Evolutionary conservation across 331 rosid genomes (phyloP).

Genomic region (Pyracantha coccinea): DNA sequence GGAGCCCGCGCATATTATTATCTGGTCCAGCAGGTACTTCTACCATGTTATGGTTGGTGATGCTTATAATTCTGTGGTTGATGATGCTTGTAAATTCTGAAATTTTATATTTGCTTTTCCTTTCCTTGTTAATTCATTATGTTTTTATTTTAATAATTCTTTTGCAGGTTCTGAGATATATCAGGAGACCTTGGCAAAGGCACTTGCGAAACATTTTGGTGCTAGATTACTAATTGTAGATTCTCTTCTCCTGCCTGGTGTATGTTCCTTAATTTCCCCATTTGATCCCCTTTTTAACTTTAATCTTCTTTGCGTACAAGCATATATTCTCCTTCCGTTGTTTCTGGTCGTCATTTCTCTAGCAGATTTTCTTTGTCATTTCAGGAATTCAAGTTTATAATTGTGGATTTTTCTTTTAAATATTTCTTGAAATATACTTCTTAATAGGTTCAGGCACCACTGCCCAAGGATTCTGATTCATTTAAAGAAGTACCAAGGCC

Average conservation of each 20-base stretch:
- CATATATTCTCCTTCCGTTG: neutral
- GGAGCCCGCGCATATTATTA: conserved; percentile 65
- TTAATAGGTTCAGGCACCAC: conserved; percentile 44
- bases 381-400: neutral
- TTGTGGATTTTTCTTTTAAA: neutral
- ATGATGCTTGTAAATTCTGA: neutral
- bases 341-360: neutral
- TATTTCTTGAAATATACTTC: neutral
- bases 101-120: neutral
- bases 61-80: neutral
- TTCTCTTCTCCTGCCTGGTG: conserved; percentile 77
- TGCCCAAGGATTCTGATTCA: conserved; percentile 53
- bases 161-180: conserved; percentile 89
- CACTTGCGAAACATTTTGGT: conserved; percentile 82
- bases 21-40: conserved; percentile 83
- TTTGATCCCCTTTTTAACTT: neutral
- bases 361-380: neutral
- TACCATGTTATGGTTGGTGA: too few species aligned
- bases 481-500: conserved; percentile 52
- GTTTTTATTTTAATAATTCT: neutral
- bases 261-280: conserved; percentile 30
- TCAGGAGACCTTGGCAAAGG: conserved; percentile 81
- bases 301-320: conserved; percentile 5
- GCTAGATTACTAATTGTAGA: conserved; percentile 72
- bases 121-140: conserved; percentile 8